phyloP scores from a whole-genome alignment of 2,329 filamentous ascomycete genomes.

The Sarocladium strictum region DNA sequence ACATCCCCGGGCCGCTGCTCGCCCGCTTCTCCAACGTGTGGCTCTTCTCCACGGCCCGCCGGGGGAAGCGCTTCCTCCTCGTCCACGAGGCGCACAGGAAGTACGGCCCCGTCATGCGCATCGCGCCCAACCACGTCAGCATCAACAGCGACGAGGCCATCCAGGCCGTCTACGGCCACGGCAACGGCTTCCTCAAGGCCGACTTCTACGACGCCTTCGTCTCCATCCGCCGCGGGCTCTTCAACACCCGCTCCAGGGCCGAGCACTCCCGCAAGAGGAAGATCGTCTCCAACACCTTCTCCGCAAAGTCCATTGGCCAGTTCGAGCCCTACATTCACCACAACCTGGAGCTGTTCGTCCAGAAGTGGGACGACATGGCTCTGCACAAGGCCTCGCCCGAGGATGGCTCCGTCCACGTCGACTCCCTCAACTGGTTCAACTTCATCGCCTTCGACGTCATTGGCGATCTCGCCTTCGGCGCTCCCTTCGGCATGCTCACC shows the following conservation, averaged over 20 bases:
- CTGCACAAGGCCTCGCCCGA: constrained; percentile 16
- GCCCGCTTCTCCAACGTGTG: constrained; percentile 71
- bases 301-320: constrained; percentile 70
- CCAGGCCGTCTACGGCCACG: constrained; percentile 69
- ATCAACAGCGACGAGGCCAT: constrained; percentile 78
- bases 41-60: constrained; percentile 62
- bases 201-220: constrained; percentile 92
- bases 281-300: constrained; percentile 82
- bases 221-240: constrained; percentile 76
- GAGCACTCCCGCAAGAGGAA: constrained; percentile 89
- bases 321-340: constrained; percentile 85
- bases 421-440: constrained; percentile 69
- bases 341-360: constrained; percentile 69
- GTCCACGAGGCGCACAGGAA: constrained; percentile 72
- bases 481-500: constrained; percentile 61
- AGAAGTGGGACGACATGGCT: constrained; percentile 62
- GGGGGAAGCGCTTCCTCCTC: constrained; percentile 55
- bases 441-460: constrained; percentile 50
- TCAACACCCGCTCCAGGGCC: constrained; percentile 77
- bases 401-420: constrained; percentile 46
- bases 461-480: constrained; percentile 44
- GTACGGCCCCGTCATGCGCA: constrained; percentile 71
- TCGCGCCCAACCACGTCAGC: constrained; percentile 79
- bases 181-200: constrained; percentile 69
- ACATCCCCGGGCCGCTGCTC: constrained; percentile 57